phyloP scores from a whole-genome alignment of 345 rosid genomes.

The Euphorbia tirucalli region DNA sequence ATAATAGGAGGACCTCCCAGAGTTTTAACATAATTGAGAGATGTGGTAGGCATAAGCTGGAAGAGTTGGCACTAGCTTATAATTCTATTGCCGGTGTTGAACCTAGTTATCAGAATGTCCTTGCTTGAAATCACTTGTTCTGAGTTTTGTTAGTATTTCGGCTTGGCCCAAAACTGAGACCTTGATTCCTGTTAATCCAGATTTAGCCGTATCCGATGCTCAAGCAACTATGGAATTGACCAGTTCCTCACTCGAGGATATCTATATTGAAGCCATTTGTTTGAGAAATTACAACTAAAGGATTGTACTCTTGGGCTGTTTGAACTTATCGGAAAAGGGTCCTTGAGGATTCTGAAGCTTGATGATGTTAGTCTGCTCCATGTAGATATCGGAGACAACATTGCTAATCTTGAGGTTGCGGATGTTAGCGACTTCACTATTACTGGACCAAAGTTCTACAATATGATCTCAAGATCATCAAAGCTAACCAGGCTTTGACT shows the following conservation, averaged over 20 bases:
- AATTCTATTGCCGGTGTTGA: slow-evolving; percentile 57
- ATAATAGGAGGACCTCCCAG: slow-evolving; percentile 56
- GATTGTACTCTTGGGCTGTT: slow-evolving; percentile 65
- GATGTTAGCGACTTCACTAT: slow-evolving; percentile 72
- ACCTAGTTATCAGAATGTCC: slow-evolving; percentile 67
- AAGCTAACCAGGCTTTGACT: slow-evolving; percentile 65
- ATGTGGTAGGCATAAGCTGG: slow-evolving; percentile 76
- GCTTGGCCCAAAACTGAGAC: slow-evolving; percentile 64
- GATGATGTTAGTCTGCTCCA: slow-evolving; percentile 65
- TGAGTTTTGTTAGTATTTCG: slow-evolving; percentile 63
- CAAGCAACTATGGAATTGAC: slow-evolving; percentile 64
- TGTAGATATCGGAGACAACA: slow-evolving; percentile 63
- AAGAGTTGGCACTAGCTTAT: slow-evolving; percentile 48
- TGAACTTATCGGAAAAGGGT: slow-evolving; percentile 75
- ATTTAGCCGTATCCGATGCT: slow-evolving; percentile 67
- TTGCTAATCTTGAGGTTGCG: slow-evolving; percentile 61
- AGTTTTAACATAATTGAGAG: slow-evolving; percentile 72
- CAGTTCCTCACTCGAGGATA: slow-evolving; percentile 56
- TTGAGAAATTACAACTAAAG: slow-evolving; percentile 68
- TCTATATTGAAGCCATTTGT: slow-evolving; percentile 60
- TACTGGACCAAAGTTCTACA: slow-evolving; percentile 66
- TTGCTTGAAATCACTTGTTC: slow-evolving; percentile 66
- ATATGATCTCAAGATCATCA: slow-evolving; percentile 72
- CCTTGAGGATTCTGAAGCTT: slow-evolving; percentile 67
- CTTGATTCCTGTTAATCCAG: slow-evolving; percentile 60